These are phyloP conservation scores for Hanseniaspora vineae DNA, from an alignment of 805 yeast species.

Conservation along the genomic window DNA sequence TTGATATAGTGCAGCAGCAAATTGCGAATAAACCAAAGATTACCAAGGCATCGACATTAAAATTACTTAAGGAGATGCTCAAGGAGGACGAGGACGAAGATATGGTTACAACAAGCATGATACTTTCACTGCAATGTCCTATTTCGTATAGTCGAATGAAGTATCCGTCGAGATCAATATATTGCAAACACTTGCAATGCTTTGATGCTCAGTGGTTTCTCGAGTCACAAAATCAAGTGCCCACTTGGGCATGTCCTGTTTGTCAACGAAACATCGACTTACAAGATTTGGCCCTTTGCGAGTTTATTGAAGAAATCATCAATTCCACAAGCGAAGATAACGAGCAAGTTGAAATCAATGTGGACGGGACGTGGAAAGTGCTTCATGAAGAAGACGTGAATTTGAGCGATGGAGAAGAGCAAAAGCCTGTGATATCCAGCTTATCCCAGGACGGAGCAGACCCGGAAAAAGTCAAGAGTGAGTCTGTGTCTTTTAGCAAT, in stretches of 20 bases:
- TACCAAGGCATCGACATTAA: slow-evolving; percentile 34
- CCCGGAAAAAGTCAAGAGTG: too few relatives aligned
- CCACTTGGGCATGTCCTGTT: slow-evolving; percentile 83
- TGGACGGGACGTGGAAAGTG: slow-evolving; percentile 64
- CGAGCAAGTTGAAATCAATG: slow-evolving; percentile 52
- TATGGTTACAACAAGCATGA: slow-evolving; percentile 50
- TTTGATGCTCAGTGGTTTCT: slow-evolving; percentile 71
- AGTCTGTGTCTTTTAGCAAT: not conserved
- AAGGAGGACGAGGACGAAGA: slow-evolving; percentile 55
- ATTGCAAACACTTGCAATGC: slow-evolving; percentile 76
- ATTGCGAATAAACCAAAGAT: slow-evolving; percentile 40
- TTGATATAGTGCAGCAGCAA: slow-evolving; percentile 25
- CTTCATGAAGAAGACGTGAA: slow-evolving; percentile 12
- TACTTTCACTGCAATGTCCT: slow-evolving; percentile 66
- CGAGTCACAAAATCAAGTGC: slow-evolving; percentile 62
- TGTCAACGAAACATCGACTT: slow-evolving; percentile 45
- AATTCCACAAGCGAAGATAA: slow-evolving; percentile 36
- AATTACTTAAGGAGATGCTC: slow-evolving; percentile 28
- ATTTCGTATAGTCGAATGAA: slow-evolving; percentile 57
- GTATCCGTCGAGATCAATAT: slow-evolving; percentile 55
- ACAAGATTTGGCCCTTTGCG: slow-evolving; percentile 58
- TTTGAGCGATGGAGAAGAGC: slow-evolving; percentile 8
- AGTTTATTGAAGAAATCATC: slow-evolving; percentile 55
- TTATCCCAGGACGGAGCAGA: slow-evolving; percentile 3
- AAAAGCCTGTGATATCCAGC: slow-evolving; percentile 3